A percentile compares a stretch with the other conserved stretches of the same genome.
Evolutionary conservation across 257 asterid genomes (phyloP).

Genomic region (Dorcoceras hygrometricum): DNA sequence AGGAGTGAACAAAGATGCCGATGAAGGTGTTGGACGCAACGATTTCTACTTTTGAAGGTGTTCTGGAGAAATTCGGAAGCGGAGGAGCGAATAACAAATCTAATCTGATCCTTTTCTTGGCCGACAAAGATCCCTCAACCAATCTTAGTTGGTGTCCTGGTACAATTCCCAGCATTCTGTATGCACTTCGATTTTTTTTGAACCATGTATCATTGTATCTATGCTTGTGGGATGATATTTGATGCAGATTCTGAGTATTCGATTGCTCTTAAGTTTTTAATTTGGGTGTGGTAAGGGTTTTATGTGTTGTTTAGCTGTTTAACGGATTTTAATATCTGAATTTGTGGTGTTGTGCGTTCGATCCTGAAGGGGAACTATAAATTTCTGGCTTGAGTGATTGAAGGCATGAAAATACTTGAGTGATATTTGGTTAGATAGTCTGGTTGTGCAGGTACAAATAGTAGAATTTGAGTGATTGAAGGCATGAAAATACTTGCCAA

Average conservation of each 20-base stretch:
- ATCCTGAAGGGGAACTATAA: not conserved
- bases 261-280: not conserved
- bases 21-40: slow-evolving; percentile 74
- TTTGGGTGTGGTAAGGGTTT: not conserved
- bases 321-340: too few species aligned
- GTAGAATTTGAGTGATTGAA: too few species aligned
- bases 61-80: slow-evolving; percentile 46
- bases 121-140: slow-evolving; percentile 83
- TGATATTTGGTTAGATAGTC: too few species aligned
- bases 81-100: slow-evolving; percentile 62
- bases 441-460: too few species aligned
- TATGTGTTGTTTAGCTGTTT: not conserved
- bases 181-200: not conserved
- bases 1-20: slow-evolving; percentile 44
- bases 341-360: not conserved
- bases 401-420: too few species aligned
- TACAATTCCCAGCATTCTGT: slow-evolving; percentile 16
- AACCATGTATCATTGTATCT: not conserved
- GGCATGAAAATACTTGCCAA: too few species aligned
- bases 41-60: slow-evolving; percentile 53
- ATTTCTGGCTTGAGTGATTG: not conserved
- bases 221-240: not conserved
- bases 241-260: not conserved
- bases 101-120: slow-evolving; percentile 81
- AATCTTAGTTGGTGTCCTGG: slow-evolving; percentile 97